A percentile compares a stretch with the other conserved stretches of the same genome.
Evolutionary conservation across 768 basidiomycete genomes (phyloP).

Genomic region (Epithele typhae): DNA sequence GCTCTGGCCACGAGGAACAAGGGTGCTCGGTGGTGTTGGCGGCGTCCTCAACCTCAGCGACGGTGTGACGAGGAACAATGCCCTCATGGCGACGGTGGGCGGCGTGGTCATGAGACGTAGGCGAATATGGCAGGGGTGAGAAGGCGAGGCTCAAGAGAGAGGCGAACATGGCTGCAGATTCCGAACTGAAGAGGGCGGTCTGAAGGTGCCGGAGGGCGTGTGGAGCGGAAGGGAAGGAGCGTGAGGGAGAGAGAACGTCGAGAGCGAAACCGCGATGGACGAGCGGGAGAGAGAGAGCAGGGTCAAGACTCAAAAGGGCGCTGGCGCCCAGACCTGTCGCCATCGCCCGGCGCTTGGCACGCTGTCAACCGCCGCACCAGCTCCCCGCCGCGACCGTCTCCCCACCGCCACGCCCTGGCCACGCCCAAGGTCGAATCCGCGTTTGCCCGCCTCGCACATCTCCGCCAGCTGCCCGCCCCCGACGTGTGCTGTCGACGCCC

Average conservation of each 20-base stretch:
- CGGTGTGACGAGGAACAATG: too few species aligned
- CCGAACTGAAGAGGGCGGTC: constrained; percentile 1
- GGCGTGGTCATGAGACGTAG: constrained; percentile 11
- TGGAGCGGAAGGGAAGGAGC: constrained; percentile 13
- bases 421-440: too few species aligned
- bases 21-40: constrained; percentile 8
- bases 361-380: too few species aligned
- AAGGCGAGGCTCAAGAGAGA: constrained; percentile 18
- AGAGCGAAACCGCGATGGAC: constrained; percentile 1
- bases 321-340: neutral
- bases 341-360: neutral
- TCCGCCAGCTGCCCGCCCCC: too few species aligned
- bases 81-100: constrained; percentile 24
- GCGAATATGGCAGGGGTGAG: constrained; percentile 19
- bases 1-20: too few species aligned
- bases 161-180: constrained; percentile 20
- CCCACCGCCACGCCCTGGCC: too few species aligned
- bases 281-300: neutral
- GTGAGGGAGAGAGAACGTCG: constrained; percentile 17
- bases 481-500: too few species aligned
- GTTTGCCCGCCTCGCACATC: too few species aligned
- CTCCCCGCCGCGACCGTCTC: too few species aligned
- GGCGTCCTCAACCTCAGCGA: constrained; percentile 19
- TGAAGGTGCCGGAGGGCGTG: neutral
- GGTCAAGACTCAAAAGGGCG: too few species aligned